phyloP scores from a whole-genome alignment of 768 basidiomycete species.

The Tulasnella sp. region DNA sequence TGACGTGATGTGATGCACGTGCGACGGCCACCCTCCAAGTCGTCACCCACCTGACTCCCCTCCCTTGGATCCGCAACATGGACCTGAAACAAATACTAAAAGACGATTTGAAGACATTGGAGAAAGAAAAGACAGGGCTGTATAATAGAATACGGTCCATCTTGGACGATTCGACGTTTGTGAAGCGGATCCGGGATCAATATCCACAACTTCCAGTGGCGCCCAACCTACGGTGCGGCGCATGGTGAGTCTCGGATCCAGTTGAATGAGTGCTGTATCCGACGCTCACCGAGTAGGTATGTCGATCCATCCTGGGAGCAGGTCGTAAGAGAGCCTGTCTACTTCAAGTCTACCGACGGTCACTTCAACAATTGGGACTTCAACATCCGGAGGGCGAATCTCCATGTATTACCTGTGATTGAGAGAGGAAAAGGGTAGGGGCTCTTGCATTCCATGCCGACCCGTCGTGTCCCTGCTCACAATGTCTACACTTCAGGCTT shows the following conservation, averaged over 20 bases:
- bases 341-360: constrained; percentile 91
- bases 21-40: neutral
- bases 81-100: neutral
- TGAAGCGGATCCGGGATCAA: constrained; percentile 43
- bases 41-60: neutral
- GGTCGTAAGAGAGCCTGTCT: constrained; percentile 39
- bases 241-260: constrained; percentile 79
- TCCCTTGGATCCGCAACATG: neutral
- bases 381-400: constrained; percentile 73
- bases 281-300: neutral
- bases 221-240: constrained; percentile 92
- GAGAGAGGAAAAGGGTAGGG: constrained; percentile 52
- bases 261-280: constrained; percentile 38
- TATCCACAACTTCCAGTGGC: constrained; percentile 46
- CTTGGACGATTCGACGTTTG: constrained; percentile 64
- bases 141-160: constrained; percentile 88
- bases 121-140: constrained; percentile 41
- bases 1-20: neutral
- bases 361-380: constrained; percentile 81
- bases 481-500: constrained; percentile 39
- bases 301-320: constrained; percentile 24
- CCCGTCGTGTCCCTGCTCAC: neutral
- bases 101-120: constrained; percentile 6
- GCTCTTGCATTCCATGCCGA: neutral
- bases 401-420: constrained; percentile 62